These are phyloP conservation scores for Geoglossum glabrum DNA, from an alignment of 495 filamentous ascomycete species.

Conservation along the genomic window DNA sequence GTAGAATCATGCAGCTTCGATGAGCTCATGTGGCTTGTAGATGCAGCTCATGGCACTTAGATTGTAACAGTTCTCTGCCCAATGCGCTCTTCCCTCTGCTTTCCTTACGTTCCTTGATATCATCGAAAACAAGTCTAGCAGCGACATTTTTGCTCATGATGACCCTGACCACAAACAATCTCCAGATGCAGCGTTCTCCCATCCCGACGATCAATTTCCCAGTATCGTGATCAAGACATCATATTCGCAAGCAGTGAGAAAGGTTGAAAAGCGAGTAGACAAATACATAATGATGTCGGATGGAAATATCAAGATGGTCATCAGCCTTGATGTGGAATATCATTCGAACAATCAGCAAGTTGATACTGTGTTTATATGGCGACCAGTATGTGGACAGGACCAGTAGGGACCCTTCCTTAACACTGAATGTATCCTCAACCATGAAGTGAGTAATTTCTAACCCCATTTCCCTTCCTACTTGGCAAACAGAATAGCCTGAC, in stretches of 20 bases:
- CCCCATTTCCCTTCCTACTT: not conserved
- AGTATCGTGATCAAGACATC: not conserved
- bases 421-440: not conserved
- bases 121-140: not conserved
- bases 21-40: too few species aligned
- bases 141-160: not conserved
- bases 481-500: not conserved
- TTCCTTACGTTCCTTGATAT: not conserved
- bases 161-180: not conserved
- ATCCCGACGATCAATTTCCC: not conserved
- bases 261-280: not conserved
- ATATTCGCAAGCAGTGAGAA: not conserved
- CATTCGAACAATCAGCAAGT: not conserved
- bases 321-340: not conserved
- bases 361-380: not conserved
- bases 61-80: not conserved
- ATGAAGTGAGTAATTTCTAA: not conserved
- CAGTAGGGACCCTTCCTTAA: not conserved
- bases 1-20: too few species aligned
- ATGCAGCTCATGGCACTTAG: too few species aligned
- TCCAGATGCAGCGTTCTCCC: not conserved
- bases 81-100: not conserved
- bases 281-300: not conserved
- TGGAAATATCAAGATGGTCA: not conserved
- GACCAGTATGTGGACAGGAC: not conserved